Percentiles rank a stretch among this genome's conserved stretches.
Conservation (phyloP, 148 eudicot genomes). For the Fagopyrum tataricum region DNA sequence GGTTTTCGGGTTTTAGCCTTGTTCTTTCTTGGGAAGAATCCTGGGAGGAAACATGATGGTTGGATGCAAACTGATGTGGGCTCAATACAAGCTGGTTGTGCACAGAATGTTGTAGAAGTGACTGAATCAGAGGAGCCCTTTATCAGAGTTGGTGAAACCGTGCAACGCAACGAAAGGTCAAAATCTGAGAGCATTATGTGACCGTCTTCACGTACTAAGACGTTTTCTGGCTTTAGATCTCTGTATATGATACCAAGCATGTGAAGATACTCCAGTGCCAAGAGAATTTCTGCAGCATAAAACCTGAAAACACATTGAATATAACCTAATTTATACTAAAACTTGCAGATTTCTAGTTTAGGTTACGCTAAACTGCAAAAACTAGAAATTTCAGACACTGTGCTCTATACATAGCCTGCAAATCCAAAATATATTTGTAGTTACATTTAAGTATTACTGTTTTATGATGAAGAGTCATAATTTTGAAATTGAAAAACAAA, state of each 20-base stretch:
- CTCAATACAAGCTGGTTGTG: constrained; percentile 63
- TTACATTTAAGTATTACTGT: too few species aligned
- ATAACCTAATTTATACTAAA: too few species aligned
- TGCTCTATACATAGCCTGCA: too few species aligned
- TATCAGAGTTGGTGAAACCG: constrained; percentile 67
- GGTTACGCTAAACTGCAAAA: too few species aligned
- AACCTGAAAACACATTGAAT: constrained; percentile 31
- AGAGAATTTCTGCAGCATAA: constrained; percentile 79
- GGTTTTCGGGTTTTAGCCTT: constrained; percentile 33
- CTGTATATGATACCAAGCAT: constrained; percentile 85
- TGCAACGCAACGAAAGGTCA: constrained; percentile 70
- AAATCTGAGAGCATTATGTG: constrained; percentile 91
- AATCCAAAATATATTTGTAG: too few species aligned
- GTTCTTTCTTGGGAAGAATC: constrained; percentile 53
- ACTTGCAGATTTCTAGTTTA: too few species aligned
- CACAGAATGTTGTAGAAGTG: constrained; percentile 56
- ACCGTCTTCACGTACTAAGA: constrained; percentile 84
- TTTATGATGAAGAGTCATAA: too few species aligned
- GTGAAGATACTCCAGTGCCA: constrained; percentile 83
- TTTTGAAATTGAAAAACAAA: too few species aligned
- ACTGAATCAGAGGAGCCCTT: constrained; percentile 31
- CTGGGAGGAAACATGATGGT: constrained; percentile 70
- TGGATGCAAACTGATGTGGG: constrained; percentile 64
- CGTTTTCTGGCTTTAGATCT: constrained; percentile 82
- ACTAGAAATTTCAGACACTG: too few species aligned